Base-by-base conservation (phyloP, 2,329 filamentous ascomycete genomes). In the Bisporella sp. region DNA sequence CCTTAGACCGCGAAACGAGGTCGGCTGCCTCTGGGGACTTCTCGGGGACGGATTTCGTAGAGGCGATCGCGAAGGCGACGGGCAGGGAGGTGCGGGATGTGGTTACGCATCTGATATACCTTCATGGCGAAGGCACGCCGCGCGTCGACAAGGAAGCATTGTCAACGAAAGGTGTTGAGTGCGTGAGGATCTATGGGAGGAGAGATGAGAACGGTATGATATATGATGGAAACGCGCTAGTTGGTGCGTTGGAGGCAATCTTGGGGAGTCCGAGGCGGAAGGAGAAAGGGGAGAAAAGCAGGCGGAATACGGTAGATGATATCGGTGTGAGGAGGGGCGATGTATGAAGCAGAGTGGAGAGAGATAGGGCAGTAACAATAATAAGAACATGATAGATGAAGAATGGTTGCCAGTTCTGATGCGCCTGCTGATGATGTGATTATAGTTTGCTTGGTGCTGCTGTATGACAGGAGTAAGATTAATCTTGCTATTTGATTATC, bases 1-100 rank as follows among this genome's bases (percentile, higher is more conserved):
- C 79, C 1, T 73, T 86, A 0, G 92, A 97, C 63, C 82, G 92
- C 7, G 92, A 97, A 71, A 96, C 90, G 0, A 89, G 90, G 0
- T 88, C 90, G 0, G 74, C 74, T 0, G 64, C 64, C 0, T 43
- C 41, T 1, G 55, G 75, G 0, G 82, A 85, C 0, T 90, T 89
- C 62, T 80, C 81, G 0, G 92, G 88, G 0, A 70, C 81, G 0
- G 90, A 95, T 61, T 97, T 97, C 64, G 79, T 96, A 0, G 79
- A 77, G 8, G 88, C 92, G 0, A 85, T 97, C 44, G 82, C 82
- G 0, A 78, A 81, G 28, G 91, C 90, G 0, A 50, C 55, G 31
- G 51, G 48, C 6, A 43, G 42, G 11, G 12, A 43, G 5, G 86
- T 82, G 60, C 74, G 68, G 30, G 73, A 71, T 3, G 96, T 93